Base-by-base conservation (phyloP, 1,284 basidiomycete species). In the Melampsora americana region DNA sequence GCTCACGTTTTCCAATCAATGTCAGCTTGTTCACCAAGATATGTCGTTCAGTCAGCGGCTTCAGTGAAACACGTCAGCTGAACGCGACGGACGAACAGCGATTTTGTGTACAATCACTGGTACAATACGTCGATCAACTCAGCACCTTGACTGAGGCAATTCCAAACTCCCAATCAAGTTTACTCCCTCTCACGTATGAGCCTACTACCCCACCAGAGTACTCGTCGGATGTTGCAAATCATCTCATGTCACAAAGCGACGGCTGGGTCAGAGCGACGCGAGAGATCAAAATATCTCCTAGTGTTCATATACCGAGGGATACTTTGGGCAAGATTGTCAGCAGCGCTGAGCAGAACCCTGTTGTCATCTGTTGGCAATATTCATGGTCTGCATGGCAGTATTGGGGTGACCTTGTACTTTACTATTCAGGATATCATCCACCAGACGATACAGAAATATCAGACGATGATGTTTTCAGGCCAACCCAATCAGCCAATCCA, bases 341-440 rank as follows among this genome's bases (percentile, higher is more conserved):
- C 50, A 64, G 72, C 20, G 44, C 59, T 26, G 64, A 66, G 30
- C 72, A 75, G 28, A 75, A 67, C 28, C 65, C 72, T 14, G 65
- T 68, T 14, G 65, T 75, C 32, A 64, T 75, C 30, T 75, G 72
- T 42, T 75, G 72, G 72, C 72, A 53, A 35, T 75, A 60, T 56
- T 67, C 65, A 46, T 75, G 72, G 72, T 75, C 72, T 39, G 72
- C 65, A 14, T 75, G 72, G 72, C 53, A 60, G 32, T 75, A 75
- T 68, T 75, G 72, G 72, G 72, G 72, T 35, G 35, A 50, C 39
- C 50, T 75, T 14, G 20, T 75, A 16, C 39, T 75, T 20, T 30
- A 67, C 30, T 75, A 61, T 62, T 64, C 70, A 28, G 70, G 70
- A 7, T 75, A 67, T 35, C 53, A 59, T 59, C 23, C 42, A 2